phyloP scores from a whole-genome alignment of 2,329 filamentous ascomycete species.

The Penicillium occitanis region DNA sequence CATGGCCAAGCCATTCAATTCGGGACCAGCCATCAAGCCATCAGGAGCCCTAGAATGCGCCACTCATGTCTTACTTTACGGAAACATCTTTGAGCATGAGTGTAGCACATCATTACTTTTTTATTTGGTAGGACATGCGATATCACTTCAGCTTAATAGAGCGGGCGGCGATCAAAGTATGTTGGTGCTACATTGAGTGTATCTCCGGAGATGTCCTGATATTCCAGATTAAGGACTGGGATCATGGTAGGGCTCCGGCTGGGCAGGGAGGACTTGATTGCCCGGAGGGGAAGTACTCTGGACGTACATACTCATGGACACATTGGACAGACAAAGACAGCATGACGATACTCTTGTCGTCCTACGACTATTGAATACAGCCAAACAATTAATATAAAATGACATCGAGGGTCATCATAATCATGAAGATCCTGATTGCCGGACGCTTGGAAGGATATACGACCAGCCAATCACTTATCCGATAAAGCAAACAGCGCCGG shows the following conservation, averaged over 20 bases:
- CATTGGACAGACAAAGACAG: not conserved
- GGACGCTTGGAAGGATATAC: not conserved
- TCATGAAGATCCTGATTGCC: constrained; percentile 3
- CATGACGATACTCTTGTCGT: not conserved
- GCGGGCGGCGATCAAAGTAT: not conserved
- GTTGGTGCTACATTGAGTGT: not conserved
- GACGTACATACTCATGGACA: no score
- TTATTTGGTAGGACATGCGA: not conserved
- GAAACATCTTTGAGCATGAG: not conserved
- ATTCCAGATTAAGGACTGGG: constrained; percentile 1
- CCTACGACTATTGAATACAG: not conserved
- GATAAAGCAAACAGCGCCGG: not conserved
- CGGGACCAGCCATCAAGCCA: not conserved
- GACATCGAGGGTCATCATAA: constrained; percentile 4
- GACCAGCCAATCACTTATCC: not conserved
- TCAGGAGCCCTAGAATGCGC: constrained; percentile 16
- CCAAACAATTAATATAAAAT: not conserved
- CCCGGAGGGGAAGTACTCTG: not conserved
- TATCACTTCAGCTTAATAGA: not conserved
- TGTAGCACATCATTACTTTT: not conserved
- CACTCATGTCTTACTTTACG: not conserved
- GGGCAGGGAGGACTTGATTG: not conserved
- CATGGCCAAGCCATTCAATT: not conserved
- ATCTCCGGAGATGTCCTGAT: not conserved
- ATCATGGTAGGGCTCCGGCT: not conserved